A percentile compares a stretch with the other conserved stretches of the same genome.
Evolutionary conservation across 2,329 filamentous ascomycete genomes (phyloP).

Genomic region (Colletotrichum godetiae): DNA sequence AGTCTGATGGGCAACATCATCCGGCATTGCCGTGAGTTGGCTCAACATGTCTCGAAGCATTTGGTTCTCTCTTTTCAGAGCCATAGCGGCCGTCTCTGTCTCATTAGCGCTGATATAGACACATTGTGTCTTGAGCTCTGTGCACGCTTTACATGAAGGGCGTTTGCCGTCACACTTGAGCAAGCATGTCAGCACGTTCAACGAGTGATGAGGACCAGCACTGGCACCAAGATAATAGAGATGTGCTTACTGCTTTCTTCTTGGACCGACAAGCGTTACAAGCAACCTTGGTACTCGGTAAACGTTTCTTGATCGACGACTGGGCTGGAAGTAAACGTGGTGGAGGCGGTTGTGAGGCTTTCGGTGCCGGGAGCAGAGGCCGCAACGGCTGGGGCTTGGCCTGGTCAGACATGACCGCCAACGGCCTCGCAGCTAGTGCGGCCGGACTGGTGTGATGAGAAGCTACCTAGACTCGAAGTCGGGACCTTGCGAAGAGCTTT

Average conservation of each 20-base stretch:
- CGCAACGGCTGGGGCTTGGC: constrained; percentile 18
- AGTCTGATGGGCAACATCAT: constrained; percentile 33
- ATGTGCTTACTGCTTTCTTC: constrained; percentile 38
- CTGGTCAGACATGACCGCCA: constrained; percentile 19
- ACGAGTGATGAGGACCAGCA: background rate
- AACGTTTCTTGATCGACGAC: background rate
- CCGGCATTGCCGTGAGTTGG: constrained; percentile 38
- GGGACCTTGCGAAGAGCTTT: background rate
- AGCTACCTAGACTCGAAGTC: background rate
- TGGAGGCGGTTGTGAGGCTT: background rate
- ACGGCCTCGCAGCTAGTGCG: background rate
- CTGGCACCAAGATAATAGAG: background rate
- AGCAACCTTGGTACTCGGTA: constrained; percentile 33
- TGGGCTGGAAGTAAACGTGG: constrained; percentile 8
- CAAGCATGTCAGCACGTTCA: constrained; percentile 8
- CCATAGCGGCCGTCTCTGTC: constrained; percentile 34
- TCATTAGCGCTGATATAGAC: constrained; percentile 35
- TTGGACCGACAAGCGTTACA: constrained; percentile 40
- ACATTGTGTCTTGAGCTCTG: constrained; percentile 31
- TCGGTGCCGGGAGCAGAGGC: constrained; percentile 26
- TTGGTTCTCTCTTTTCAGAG: constrained; percentile 30
- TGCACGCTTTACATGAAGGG: constrained; percentile 37
- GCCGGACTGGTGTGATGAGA: background rate
- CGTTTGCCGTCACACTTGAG: constrained; percentile 37
- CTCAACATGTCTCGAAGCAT: constrained; percentile 40